Conservation (phyloP, 1,284 basidiomycete genomes). For the Malassezia vespertilionis region DNA sequence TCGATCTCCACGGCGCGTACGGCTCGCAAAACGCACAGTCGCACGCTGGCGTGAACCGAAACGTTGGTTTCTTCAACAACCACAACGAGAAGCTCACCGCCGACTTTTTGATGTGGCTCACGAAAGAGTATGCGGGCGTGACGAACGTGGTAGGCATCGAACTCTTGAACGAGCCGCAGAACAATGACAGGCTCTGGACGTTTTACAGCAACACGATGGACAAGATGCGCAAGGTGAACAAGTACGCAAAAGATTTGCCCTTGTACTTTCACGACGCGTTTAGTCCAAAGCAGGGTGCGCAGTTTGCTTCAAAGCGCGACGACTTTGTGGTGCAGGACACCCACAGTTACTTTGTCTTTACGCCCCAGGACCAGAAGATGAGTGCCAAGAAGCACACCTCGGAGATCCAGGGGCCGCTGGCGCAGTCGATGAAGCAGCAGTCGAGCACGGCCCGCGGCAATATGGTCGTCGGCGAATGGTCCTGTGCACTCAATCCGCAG, state of each 20-base stretch:
- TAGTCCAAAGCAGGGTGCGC: constrained; percentile 55
- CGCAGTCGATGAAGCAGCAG: constrained; percentile 17
- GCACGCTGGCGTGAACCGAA: constrained; percentile 60
- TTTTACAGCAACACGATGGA: constrained; percentile 51
- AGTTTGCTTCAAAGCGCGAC: constrained; percentile 53
- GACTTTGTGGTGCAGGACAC: constrained; percentile 69
- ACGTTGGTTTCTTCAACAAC: constrained; percentile 53
- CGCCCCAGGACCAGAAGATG: constrained; percentile 25
- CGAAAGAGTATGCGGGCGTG: constrained; percentile 55
- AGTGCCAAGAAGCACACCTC: constrained; percentile 34
- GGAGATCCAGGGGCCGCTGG: constrained; percentile 25
- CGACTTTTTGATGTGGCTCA: constrained; percentile 55
- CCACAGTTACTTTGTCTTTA: constrained; percentile 59
- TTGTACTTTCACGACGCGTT: constrained; percentile 68
- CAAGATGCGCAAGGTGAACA: constrained; percentile 53
- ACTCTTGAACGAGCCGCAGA: constrained; percentile 62
- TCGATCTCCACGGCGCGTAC: constrained; percentile 64
- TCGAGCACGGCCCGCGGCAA: constrained; percentile 51
- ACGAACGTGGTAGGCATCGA: constrained; percentile 65
- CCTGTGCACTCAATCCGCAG: constrained; percentile 54
- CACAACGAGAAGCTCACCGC: constrained; percentile 57
- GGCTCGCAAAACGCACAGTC: constrained; percentile 58
- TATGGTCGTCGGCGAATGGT: constrained; percentile 55
- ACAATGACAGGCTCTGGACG: constrained; percentile 33
- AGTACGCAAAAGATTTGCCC: constrained; percentile 54